Evolutionary conservation across 768 basidiomycete genomes (phyloP).

Genomic region (Lactarius akahatsu): DNA sequence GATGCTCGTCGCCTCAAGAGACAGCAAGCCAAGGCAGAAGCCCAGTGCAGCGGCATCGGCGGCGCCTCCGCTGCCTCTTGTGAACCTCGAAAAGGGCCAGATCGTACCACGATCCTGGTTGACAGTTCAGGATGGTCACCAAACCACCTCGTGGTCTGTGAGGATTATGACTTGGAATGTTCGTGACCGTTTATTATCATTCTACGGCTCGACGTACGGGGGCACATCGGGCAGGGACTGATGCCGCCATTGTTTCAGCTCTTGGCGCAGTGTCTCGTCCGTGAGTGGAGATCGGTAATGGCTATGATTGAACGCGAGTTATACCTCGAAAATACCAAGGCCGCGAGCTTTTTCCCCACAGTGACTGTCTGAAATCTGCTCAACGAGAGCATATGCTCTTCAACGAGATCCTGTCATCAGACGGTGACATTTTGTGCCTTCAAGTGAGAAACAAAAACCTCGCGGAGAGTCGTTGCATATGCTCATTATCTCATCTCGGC

Average conservation of each 20-base stretch:
- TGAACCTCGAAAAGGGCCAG: conserved; percentile 27
- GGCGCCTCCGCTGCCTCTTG: conserved; percentile 28
- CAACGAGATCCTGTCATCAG: conserved; percentile 66
- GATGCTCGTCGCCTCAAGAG: conserved; percentile 45
- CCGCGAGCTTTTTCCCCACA: conserved; percentile 79
- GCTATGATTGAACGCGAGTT: neutral
- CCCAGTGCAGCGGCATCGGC: neutral
- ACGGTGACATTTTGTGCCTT: conserved; percentile 83
- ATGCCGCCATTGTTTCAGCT: conserved; percentile 44
- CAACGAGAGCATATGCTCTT: conserved; percentile 76
- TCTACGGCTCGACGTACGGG: conserved; percentile 17
- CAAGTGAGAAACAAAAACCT: conserved; percentile 52
- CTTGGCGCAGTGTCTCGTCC: conserved; percentile 75
- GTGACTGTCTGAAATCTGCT: conserved; percentile 74
- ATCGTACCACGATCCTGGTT: conserved; percentile 43
- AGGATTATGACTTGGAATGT: conserved; percentile 86
- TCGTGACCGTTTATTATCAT: conserved; percentile 37
- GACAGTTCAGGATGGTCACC: conserved; percentile 26
- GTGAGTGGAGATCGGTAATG: conserved; percentile 46
- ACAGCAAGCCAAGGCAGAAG: conserved; percentile 41
- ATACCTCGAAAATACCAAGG: conserved; percentile 42
- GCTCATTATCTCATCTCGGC: neutral
- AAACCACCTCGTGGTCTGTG: conserved; percentile 31
- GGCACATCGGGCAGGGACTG: conserved; percentile 7
- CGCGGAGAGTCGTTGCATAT: conserved; percentile 3